phyloP scores from a whole-genome alignment of 202 grass and related monocot genomes.

The Dendrocalamus latiflorus region DNA sequence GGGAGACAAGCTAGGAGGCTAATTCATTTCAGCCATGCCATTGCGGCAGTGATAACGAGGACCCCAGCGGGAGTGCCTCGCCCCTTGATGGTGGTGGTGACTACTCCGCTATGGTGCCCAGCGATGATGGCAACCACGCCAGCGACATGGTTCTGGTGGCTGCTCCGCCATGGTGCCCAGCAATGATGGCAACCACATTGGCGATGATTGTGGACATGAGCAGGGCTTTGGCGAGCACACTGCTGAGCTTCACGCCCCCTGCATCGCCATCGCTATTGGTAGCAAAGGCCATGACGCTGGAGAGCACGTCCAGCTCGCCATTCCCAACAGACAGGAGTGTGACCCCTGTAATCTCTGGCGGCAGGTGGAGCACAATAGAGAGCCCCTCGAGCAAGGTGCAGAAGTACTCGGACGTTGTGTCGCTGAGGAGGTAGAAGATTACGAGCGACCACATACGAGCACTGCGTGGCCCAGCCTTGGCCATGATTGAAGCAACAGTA shows the following conservation, averaged over 20 bases:
- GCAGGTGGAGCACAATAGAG: constrained; percentile 14
- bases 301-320: constrained; percentile 62
- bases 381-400: constrained; percentile 55
- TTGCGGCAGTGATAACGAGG: too few species aligned
- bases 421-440: constrained; percentile 73
- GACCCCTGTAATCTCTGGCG: too few species aligned
- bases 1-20: too few species aligned
- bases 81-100: constrained; percentile 20
- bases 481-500: constrained; percentile 35
- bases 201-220: constrained; percentile 61
- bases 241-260: constrained; percentile 42
- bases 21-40: too few species aligned
- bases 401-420: constrained; percentile 67
- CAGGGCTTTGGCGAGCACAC: constrained; percentile 64
- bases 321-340: constrained; percentile 48
- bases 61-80: too few species aligned
- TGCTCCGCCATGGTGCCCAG: neutral
- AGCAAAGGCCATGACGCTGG: constrained; percentile 56
- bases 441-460: constrained; percentile 42
- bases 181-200: constrained; percentile 43
- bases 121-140: constrained; percentile 47
- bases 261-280: neutral
- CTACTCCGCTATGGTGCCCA: neutral
- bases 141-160: constrained; percentile 29
- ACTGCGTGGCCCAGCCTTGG: constrained; percentile 28